phyloP scores from a whole-genome alignment of 1,284 basidiomycete species.

The Microbotryomycetes sp. region DNA sequence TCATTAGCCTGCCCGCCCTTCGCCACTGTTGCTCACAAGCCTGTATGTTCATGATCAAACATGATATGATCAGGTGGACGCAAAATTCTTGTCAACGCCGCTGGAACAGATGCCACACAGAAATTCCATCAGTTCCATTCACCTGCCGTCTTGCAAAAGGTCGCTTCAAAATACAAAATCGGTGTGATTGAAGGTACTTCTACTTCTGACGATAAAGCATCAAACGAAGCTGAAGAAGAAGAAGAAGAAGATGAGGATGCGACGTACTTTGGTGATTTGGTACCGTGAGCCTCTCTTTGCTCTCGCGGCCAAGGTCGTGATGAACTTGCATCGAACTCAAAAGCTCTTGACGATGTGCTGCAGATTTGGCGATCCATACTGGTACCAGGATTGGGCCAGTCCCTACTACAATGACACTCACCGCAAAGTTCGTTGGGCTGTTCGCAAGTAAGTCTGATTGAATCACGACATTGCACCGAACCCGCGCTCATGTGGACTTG shows the following conservation, averaged over 20 bases:
- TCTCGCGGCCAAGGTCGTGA: not conserved
- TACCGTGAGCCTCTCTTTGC: constrained; percentile 1
- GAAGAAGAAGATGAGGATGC: constrained; percentile 19
- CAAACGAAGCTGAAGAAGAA: constrained; percentile 3
- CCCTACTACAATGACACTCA: constrained; percentile 46
- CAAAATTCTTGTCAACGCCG: not conserved
- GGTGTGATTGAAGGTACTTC: constrained; percentile 12
- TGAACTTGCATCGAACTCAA: not conserved
- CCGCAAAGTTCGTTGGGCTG: constrained; percentile 41
- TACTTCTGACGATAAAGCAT: not conserved
- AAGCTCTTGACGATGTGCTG: too few relatives aligned
- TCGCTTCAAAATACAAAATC: constrained; percentile 15
- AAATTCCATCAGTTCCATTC: constrained; percentile 28
- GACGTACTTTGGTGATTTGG: constrained; percentile 30
- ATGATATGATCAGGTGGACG: too few relatives aligned
- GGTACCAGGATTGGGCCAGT: constrained; percentile 42
- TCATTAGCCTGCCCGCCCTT: not conserved
- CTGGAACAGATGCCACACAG: constrained; percentile 20
- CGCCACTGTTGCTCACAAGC: not conserved
- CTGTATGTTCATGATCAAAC: not conserved
- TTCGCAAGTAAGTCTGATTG: constrained; percentile 38
- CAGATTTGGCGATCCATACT: constrained; percentile 37
- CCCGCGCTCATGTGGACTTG: not conserved
- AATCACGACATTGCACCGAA: not conserved
- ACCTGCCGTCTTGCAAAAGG: constrained; percentile 18